Evolutionary conservation across 2,329 filamentous ascomycete genomes (phyloP).

Genomic region (Penicillium concentricum): DNA sequence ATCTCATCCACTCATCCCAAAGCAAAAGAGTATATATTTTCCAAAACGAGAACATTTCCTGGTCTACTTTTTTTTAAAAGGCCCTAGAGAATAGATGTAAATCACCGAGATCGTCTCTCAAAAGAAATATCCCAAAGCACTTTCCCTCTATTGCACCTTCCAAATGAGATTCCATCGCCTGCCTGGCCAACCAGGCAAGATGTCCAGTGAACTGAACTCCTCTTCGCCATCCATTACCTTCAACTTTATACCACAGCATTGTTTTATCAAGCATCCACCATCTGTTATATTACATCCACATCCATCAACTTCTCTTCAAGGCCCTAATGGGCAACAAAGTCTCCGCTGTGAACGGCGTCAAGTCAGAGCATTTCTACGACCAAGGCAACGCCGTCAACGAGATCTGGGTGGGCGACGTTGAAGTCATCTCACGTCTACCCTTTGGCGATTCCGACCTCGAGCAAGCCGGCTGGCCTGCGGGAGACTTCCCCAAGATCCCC

Average conservation of each 20-base stretch:
- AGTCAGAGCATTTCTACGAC: constrained; percentile 35
- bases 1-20: too few species aligned
- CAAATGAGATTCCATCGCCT: background rate
- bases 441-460: constrained; percentile 41
- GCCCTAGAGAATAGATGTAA: background rate
- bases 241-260: background rate
- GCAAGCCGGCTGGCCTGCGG: constrained; percentile 36
- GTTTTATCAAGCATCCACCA: too few species aligned
- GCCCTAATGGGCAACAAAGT: constrained; percentile 36
- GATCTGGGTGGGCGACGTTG: constrained; percentile 38
- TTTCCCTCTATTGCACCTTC: background rate
- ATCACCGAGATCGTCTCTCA: background rate
- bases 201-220: background rate
- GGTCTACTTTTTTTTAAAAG: background rate
- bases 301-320: background rate
- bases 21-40: too few species aligned
- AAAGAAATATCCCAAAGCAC: background rate
- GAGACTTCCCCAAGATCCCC: constrained; percentile 38
- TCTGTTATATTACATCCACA: background rate
- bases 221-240: background rate
- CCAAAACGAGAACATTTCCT: background rate
- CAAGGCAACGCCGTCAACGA: constrained; percentile 41
- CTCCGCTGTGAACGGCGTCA: constrained; percentile 34
- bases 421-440: constrained; percentile 39
- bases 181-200: background rate